Percentiles rank a stretch among this genome's conserved stretches.
These are phyloP conservation scores for Tulasnella sp. DNA, from an alignment of 768 basidiomycete species.

Conservation along the genomic window DNA sequence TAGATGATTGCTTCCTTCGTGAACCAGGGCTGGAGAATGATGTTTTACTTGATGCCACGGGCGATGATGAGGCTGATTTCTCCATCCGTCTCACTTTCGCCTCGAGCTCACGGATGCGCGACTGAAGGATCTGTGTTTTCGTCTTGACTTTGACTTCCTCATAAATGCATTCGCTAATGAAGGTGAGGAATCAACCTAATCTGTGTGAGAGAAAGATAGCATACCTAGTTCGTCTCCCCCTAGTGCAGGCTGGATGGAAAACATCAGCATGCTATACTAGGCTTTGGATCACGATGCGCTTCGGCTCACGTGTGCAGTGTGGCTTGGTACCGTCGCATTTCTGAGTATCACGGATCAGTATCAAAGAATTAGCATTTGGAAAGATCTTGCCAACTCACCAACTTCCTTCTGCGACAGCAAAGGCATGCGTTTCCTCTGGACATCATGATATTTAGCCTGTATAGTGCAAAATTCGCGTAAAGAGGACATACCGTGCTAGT, in stretches of 20 bases:
- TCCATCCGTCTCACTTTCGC: constrained; percentile 13
- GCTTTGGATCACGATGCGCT: neutral
- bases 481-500: constrained; percentile 2
- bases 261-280: too few relatives aligned
- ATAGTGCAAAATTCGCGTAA: too few relatives aligned
- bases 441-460: neutral
- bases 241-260: neutral
- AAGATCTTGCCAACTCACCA: constrained; percentile 1
- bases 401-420: constrained; percentile 12
- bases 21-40: too few relatives aligned
- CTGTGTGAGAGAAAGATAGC: too few relatives aligned
- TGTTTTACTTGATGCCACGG: too few relatives aligned
- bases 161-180: constrained; percentile 13
- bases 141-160: constrained; percentile 15
- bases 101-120: constrained; percentile 14
- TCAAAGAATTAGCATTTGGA: too few relatives aligned
- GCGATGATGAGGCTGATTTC: too few relatives aligned
- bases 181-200: too few relatives aligned
- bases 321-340: constrained; percentile 16
- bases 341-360: neutral
- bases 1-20: too few relatives aligned
- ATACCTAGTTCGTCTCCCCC: constrained; percentile 8
- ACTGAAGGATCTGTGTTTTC: constrained; percentile 14
- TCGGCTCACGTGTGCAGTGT: constrained; percentile 9
- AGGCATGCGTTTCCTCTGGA: constrained; percentile 13